Evolutionary conservation across 2,329 filamentous ascomycete species (phyloP), one percentile per base, ranked within the genome.

Genomic region (Xylariaceae sp.): DNA sequence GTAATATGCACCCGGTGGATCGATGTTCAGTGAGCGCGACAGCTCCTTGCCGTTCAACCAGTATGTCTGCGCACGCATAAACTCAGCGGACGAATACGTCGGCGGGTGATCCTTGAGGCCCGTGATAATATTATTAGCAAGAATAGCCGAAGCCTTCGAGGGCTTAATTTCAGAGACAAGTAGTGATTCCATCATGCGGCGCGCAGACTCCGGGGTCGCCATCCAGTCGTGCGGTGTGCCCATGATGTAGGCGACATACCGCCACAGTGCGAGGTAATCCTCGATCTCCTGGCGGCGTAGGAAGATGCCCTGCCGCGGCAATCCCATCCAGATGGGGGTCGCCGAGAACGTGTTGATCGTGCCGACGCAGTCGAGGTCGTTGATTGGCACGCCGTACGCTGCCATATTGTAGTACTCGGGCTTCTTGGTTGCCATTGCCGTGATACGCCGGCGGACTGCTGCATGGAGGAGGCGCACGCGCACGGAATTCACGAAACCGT

Each of bases 181-280:
- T 1, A 90, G 67, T 0, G 77, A 79, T 55, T 91, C 85, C 78
- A 89, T 83, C 58, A 82, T 75, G 2, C 70, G 69, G 53, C 75
- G 80, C 2, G 83, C 81, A 25, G 72, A 70, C 5, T 67, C 66
- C 0, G 78, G 72, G 1, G 73, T 78, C 2, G 72, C 70, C 58
- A 89, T 81, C 52, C 73, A 75, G 20, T 74, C 74, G 1, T 77
- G 78, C 0, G 86, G 86, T 6, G 80, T 80, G 11, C 86, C 87
- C 56, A 89, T 75, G 22, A 90, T 71, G 57, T 88, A 75, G 0
- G 78, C 86, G 11, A 91, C 78, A 52, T 87, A 85, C 3, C 86
- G 76, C 86, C 86, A 92, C 1, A 92, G 68, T 0, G 86, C 85
- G 36, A 88, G 71, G 60, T 88, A 91, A 57, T 90, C 86, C 2